Evolutionary conservation across 768 basidiomycete species (phyloP).

Genomic region (Lactifluus pinguis): DNA sequence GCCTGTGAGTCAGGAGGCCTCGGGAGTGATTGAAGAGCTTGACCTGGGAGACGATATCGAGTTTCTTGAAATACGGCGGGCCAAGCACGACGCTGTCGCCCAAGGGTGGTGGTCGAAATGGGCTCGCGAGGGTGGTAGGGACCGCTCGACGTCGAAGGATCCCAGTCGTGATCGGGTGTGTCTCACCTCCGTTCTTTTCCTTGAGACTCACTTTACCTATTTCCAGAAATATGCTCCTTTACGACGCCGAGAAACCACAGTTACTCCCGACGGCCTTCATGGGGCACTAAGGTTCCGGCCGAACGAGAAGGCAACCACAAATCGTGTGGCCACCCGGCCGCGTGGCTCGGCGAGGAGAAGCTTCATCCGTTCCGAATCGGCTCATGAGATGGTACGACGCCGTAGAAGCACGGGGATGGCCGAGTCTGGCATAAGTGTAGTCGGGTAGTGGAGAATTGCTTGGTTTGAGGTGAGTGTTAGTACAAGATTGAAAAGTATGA

Average conservation of each 20-base stretch:
- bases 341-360: constrained; percentile 15
- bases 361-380: constrained; percentile 21
- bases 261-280: constrained; percentile 38
- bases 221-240: constrained; percentile 28
- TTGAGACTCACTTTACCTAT: constrained; percentile 11
- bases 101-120: constrained; percentile 47
- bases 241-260: constrained; percentile 39
- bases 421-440: constrained; percentile 10
- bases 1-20: constrained; percentile 6
- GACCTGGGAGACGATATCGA: constrained; percentile 18
- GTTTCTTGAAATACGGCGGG: constrained; percentile 27
- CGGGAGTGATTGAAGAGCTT: constrained; percentile 7
- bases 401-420: constrained; percentile 16
- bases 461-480: constrained; percentile 1
- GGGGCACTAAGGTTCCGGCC: constrained; percentile 23
- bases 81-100: constrained; percentile 28
- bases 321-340: neutral
- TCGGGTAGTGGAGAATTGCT: constrained; percentile 5
- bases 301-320: constrained; percentile 10
- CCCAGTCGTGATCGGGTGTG: constrained; percentile 5
- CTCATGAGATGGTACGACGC: constrained; percentile 18
- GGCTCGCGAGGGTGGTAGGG: constrained; percentile 27
- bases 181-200: constrained; percentile 2
- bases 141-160: neutral
- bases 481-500: neutral